Evolutionary conservation across 2,329 filamentous ascomycete species (phyloP).

Genomic region (Fusarium sp.): DNA sequence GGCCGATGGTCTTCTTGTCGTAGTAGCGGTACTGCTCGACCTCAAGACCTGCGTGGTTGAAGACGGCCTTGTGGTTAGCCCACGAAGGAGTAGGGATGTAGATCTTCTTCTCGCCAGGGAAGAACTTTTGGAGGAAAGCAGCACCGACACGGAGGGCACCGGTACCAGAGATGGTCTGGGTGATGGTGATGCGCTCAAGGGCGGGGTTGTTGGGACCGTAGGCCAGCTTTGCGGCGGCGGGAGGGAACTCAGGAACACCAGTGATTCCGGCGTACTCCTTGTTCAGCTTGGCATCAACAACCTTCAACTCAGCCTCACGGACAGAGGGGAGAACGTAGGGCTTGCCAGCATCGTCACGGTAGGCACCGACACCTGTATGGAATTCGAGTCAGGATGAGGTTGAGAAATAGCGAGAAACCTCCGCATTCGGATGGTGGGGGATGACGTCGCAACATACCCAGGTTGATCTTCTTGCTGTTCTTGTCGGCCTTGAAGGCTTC

Average conservation of each 20-base stretch:
- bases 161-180: slow-evolving; percentile 97
- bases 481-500: slow-evolving; percentile 99
- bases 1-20: slow-evolving; percentile 97
- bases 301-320: slow-evolving; percentile 86
- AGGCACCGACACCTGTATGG: slow-evolving; percentile 85
- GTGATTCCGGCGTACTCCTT: slow-evolving; percentile 99
- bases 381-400: slow-evolving; percentile 38
- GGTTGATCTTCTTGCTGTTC: slow-evolving; percentile 96
- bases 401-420: slow-evolving; percentile 29
- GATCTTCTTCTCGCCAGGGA: slow-evolving; percentile 91
- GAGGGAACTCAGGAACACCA: slow-evolving; percentile 93
- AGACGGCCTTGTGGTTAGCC: slow-evolving; percentile 98
- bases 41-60: slow-evolving; percentile 90
- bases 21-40: slow-evolving; percentile 99
- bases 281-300: slow-evolving; percentile 82
- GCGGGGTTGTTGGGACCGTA: slow-evolving; percentile 85
- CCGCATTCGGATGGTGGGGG: slow-evolving; percentile 15
- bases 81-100: slow-evolving; percentile 97
- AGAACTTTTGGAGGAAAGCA: slow-evolving; percentile 92
- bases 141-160: slow-evolving; percentile 95
- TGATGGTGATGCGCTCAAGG: slow-evolving; percentile 86
- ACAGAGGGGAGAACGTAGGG: slow-evolving; percentile 98
- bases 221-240: slow-evolving; percentile 88
- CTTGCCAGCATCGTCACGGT: slow-evolving; percentile 98
- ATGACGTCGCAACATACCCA: slow-evolving; percentile 69